These are phyloP conservation scores for Podila horticola DNA, from an alignment of 192 early-diverging fungal species.

Conservation along the genomic window DNA sequence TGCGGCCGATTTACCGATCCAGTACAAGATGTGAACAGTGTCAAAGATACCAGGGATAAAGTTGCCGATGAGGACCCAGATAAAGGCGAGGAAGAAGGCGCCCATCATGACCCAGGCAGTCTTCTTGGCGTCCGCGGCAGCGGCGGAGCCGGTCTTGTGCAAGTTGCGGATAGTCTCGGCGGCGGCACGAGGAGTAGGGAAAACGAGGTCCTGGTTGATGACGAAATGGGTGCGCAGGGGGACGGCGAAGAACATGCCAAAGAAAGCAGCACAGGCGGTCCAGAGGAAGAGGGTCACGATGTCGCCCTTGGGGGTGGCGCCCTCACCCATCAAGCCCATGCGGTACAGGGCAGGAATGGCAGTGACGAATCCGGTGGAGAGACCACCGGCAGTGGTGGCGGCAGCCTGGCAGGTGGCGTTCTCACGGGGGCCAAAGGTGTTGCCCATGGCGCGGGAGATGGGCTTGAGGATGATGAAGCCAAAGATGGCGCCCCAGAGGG, in stretches of 20 bases:
- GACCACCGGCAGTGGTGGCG: conserved; percentile 75
- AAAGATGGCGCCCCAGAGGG: conserved; percentile 65
- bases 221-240: conserved; percentile 73
- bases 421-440: conserved; percentile 72
- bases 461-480: conserved; percentile 70
- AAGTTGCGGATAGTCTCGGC: conserved; percentile 70
- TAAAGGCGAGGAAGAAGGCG: conserved; percentile 56
- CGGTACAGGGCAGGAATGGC: conserved; percentile 78
- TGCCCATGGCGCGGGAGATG: conserved; percentile 53
- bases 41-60: conserved; percentile 54
- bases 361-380: conserved; percentile 69
- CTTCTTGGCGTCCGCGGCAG: conserved; percentile 58
- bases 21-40: conserved; percentile 61
- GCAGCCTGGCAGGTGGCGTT: conserved; percentile 76
- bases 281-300: conserved; percentile 60
- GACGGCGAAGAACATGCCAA: conserved; percentile 78
- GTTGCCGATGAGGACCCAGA: conserved; percentile 59
- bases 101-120: conserved; percentile 62
- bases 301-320: conserved; percentile 57
- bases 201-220: conserved; percentile 73
- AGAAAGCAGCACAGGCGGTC: conserved; percentile 69
- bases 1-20: conserved; percentile 56
- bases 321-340: conserved; percentile 61
- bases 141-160: conserved; percentile 57
- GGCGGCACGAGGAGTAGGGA: conserved; percentile 76